These are phyloP conservation scores for Torulaspora franciscae DNA, from an alignment of 805 yeast genomes.

Conservation along the genomic window DNA sequence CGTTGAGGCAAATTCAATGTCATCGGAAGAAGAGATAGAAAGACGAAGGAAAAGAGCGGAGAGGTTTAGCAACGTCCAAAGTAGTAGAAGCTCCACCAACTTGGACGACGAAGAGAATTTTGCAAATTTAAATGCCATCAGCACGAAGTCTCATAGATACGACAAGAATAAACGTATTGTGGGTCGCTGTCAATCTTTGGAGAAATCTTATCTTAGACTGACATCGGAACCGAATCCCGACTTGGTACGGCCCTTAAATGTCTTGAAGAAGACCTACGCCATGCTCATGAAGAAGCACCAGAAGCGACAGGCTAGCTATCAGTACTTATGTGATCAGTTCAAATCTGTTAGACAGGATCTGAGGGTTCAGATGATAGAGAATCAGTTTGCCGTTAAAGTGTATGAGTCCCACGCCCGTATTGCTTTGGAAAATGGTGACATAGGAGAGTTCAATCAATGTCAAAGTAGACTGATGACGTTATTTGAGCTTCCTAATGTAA, in stretches of 20 bases:
- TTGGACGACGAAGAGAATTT: conserved; percentile 22
- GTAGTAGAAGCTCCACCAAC: conserved; percentile 6
- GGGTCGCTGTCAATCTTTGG: conserved; percentile 64
- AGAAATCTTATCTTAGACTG: conserved; percentile 73
- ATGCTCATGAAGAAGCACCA: conserved; percentile 50
- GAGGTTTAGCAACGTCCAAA: conserved; percentile 27
- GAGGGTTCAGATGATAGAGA: conserved; percentile 82
- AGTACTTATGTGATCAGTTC: conserved; percentile 81
- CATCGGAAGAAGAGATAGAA: conserved; percentile 20
- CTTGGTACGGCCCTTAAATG: conserved; percentile 65
- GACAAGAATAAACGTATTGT: conserved; percentile 41
- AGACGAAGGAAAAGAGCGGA: conserved; percentile 36
- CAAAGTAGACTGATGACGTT: conserved; percentile 70
- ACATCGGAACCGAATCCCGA: conserved; percentile 91
- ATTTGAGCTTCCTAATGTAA: conserved; percentile 44
- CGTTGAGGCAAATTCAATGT: conserved; percentile 4
- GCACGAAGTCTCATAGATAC: conserved; percentile 30
- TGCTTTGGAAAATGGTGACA: conserved; percentile 76
- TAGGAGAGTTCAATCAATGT: conserved; percentile 95
- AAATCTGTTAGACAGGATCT: conserved; percentile 91
- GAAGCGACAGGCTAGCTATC: conserved; percentile 51
- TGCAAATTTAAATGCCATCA: conserved; percentile 29
- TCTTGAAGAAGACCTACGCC: conserved; percentile 55
- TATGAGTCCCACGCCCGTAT: conserved; percentile 83
- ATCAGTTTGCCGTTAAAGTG: conserved; percentile 68